phyloP scores from a whole-genome alignment of 228 moss, liverwort and hornwort genomes.

The Sphagnum magellanicum region DNA sequence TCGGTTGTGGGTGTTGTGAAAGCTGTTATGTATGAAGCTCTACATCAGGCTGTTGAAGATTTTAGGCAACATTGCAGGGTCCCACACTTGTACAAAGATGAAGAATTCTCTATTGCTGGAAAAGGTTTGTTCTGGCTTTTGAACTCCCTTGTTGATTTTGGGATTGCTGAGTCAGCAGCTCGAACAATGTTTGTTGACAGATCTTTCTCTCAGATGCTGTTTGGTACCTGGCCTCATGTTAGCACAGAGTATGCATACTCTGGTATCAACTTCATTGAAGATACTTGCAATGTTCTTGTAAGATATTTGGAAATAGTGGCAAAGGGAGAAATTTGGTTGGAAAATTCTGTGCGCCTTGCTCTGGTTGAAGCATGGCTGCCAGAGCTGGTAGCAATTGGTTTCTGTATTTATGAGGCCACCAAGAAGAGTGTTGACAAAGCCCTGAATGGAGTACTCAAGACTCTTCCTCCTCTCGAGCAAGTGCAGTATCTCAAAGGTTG shows the following conservation, averaged over 20 bases:
- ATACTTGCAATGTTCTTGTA: slow-evolving; percentile 41
- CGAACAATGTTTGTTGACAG: slow-evolving; percentile 38
- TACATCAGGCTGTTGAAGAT: slow-evolving; percentile 37
- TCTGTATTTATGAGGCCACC: slow-evolving; percentile 33
- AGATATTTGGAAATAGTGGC: slow-evolving; percentile 45
- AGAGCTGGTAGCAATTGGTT: slow-evolving; percentile 36
- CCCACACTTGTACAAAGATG: slow-evolving; percentile 27
- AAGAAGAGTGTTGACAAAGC: slow-evolving; percentile 54
- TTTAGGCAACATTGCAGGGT: slow-evolving; percentile 32
- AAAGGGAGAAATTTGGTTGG: slow-evolving; percentile 39
- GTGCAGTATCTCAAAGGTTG: slow-evolving; percentile 39
- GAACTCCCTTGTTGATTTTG: slow-evolving; percentile 45
- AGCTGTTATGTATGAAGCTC: slow-evolving; percentile 40
- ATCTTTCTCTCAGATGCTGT: slow-evolving; percentile 47
- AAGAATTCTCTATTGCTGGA: slow-evolving; percentile 43
- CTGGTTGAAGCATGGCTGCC: slow-evolving; percentile 50
- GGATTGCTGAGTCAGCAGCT: slow-evolving; percentile 40
- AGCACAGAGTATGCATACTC: slow-evolving; percentile 38
- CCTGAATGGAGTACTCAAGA: slow-evolving; percentile 39
- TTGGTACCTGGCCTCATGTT: slow-evolving; percentile 34
- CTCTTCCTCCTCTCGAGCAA: slow-evolving; percentile 40
- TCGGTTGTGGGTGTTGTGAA: slow-evolving; percentile 38
- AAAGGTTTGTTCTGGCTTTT: slow-evolving; percentile 49
- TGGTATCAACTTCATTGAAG: slow-evolving; percentile 32
- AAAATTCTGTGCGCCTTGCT: slow-evolving; percentile 41